Base-by-base conservation (phyloP, 2,329 filamentous ascomycete genomes). In the Monascus ruber region DNA sequence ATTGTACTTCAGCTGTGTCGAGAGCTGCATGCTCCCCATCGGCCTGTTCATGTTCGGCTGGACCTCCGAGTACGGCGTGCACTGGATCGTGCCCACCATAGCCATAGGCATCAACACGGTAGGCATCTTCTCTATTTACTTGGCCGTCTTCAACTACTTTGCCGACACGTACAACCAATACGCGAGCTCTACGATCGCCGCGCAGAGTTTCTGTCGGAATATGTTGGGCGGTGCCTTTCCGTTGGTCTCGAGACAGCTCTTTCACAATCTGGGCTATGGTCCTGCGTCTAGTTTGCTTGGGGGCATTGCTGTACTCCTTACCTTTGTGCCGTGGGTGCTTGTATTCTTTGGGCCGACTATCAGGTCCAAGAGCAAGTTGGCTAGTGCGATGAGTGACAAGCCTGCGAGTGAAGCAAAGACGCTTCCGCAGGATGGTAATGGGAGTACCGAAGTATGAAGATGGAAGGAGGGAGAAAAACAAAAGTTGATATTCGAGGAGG, bases 71-170 rank as follows among this genome's bases (percentile, higher is more conserved):
- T 58, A 71, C 1, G 6, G 6, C 6, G 70, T 79, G 1, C 83
- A 77, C 46, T 89, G 83, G 83, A 79, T 85, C 40, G 75, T 77
- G 0, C 84, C 85, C 0, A 64, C 77, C 0, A 61, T 89, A 3
- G 81, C 78, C 0, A 71, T 94, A 28, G 76, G 72, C 0, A 74
- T 86, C 42, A 80, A 85, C 0, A 89, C 83, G 0, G 83, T 89
- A 69, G 82, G 88, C 26, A 93, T 95, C 47, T 89, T 85, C 59
- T 81, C 77, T 32, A 79, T 95, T 29, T 93, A 93, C 55, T 72
- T 95, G 1, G 81, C 87, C 3, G 84, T 86, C 0, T 94, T 95
- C 66, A 95, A 95, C 57, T 95, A 94, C 51, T 72, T 95, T 1
- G 86, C 87, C 17, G 88, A 95, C 55, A 81, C 81, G 1, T 95